A percentile compares a stretch with the other conserved stretches of the same genome.
phyloP scores from a whole-genome alignment of 2,329 filamentous ascomycete species.

The Talaromyces sp. region DNA sequence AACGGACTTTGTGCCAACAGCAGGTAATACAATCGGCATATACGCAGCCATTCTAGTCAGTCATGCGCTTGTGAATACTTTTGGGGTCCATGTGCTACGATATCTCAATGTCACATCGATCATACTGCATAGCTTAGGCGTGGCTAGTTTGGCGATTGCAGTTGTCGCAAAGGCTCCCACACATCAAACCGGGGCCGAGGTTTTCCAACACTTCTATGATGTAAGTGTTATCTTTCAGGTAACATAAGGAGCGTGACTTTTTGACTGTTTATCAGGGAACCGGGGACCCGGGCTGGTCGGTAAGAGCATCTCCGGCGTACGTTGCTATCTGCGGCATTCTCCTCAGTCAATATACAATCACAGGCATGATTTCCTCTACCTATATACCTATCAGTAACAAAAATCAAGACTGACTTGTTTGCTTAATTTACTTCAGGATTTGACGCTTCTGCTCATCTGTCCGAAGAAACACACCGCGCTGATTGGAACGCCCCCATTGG shows the following conservation, averaged over 20 bases:
- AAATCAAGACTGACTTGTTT: not conserved
- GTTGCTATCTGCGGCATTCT: slow-evolving; percentile 15
- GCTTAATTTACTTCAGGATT: slow-evolving; percentile 3
- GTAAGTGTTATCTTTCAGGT: not conserved
- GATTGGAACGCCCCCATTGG: slow-evolving; percentile 11
- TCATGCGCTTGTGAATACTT: slow-evolving; percentile 13
- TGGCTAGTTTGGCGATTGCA: slow-evolving; percentile 13
- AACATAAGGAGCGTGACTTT: not conserved
- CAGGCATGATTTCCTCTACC: slow-evolving; percentile 2
- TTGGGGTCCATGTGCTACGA: slow-evolving; percentile 10
- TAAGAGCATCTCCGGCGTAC: slow-evolving; percentile 10
- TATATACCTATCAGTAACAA: not conserved
- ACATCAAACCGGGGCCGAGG: slow-evolving; percentile 7
- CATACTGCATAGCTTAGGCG: slow-evolving; percentile 13
- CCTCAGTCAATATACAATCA: slow-evolving; percentile 17
- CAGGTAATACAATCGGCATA: slow-evolving; percentile 10
- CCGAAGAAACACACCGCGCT: slow-evolving; percentile 14
- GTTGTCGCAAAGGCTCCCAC: slow-evolving; percentile 13
- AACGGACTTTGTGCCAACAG: slow-evolving; percentile 1
- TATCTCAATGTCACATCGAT: slow-evolving; percentile 14
- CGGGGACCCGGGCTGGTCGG: slow-evolving; percentile 10
- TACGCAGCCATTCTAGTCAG: slow-evolving; percentile 16
- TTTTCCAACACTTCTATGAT: slow-evolving; percentile 16
- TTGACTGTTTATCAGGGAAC: slow-evolving; percentile 7
- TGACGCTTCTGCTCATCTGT: slow-evolving; percentile 14